Evolutionary conservation across 129 eudicot genomes (phyloP), one percentile per base, ranked within the genome.

Genomic region (Helianthus annuus): DNA sequence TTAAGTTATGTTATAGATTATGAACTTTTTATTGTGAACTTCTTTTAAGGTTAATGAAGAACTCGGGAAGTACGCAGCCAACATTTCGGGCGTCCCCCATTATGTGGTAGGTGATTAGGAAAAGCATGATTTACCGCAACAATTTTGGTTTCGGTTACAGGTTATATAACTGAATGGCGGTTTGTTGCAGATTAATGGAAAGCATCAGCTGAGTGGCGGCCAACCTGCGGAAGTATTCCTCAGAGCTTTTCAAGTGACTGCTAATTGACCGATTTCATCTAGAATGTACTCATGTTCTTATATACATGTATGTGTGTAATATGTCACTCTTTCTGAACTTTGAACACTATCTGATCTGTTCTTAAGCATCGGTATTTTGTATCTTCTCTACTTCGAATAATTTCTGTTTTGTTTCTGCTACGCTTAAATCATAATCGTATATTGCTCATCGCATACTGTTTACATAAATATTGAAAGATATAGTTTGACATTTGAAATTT

Each of bases 141-240:
- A 32, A 12, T 71, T 74, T 10, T n/a, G 54, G 54, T 57, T 62
- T 74, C 52, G 39, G 34, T 17, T 52, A 42, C 0, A 55, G 68
- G 22, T 76, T 39, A 1, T 32, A 54, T 32, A 32, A 78, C 39
- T 62, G 49, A 24, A 69, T 13, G 13, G 66, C 9, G 4, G 14
- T 48, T 42, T 63, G 32, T 70, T 51, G 70, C 97, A 95, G 99
- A 86, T 91, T 34, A 90, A 91, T 48, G 91, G 89, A 75, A 78
- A 84, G 83, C 77, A 77, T 57, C 87, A 85, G 76, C 62, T 95
- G 69, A 91, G 88, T 48, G 99, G 99, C 66, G 97, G 89, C 58
- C 99, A 90, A 72, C 97, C 97, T 19, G 88, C 96, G 9, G 91
- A 88, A 79, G 89, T 69, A 48, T 95, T 95, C 85, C 81, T 82